Percentiles rank a stretch among this genome's conserved stretches.
Conservation (phyloP, 179 eudicot species). For the Silene noctiflora region DNA sequence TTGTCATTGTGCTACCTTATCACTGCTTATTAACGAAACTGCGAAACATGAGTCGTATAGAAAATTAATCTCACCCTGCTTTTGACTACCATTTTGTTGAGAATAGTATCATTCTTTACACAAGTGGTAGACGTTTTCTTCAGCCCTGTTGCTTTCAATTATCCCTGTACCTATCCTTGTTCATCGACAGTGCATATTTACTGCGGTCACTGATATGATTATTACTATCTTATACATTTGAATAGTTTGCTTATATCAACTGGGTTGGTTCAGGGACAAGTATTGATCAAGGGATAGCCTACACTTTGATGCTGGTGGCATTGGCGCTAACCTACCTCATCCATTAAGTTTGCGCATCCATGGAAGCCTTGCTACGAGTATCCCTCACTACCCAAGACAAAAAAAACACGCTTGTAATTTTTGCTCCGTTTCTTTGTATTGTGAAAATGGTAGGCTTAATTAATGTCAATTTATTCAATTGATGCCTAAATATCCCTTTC, state of each 20-base stretch:
- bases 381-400: too few relatives aligned
- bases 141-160: background rate
- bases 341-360: constrained; percentile 26
- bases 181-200: background rate
- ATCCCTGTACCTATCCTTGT: background rate
- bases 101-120: background rate
- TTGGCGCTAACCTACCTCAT: constrained; percentile 41
- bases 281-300: constrained; percentile 40
- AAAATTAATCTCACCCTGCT: too few relatives aligned
- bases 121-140: too few relatives aligned
- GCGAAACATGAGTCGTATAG: too few relatives aligned
- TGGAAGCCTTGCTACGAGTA: constrained; percentile 21
- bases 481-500: constrained; percentile 21
- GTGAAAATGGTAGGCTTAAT: constrained; percentile 19
- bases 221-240: background rate
- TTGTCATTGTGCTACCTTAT: too few relatives aligned
- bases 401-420: constrained; percentile 12
- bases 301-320: constrained; percentile 32
- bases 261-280: constrained; percentile 28
- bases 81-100: background rate
- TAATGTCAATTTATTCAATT: constrained; percentile 16
- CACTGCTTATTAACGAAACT: too few relatives aligned
- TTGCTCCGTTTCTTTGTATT: constrained; percentile 15
- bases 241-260: too few relatives aligned
- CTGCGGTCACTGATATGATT: background rate